These are phyloP conservation scores for Aspergillus asperescens DNA, from an alignment of 495 filamentous ascomycete species.

Conservation along the genomic window DNA sequence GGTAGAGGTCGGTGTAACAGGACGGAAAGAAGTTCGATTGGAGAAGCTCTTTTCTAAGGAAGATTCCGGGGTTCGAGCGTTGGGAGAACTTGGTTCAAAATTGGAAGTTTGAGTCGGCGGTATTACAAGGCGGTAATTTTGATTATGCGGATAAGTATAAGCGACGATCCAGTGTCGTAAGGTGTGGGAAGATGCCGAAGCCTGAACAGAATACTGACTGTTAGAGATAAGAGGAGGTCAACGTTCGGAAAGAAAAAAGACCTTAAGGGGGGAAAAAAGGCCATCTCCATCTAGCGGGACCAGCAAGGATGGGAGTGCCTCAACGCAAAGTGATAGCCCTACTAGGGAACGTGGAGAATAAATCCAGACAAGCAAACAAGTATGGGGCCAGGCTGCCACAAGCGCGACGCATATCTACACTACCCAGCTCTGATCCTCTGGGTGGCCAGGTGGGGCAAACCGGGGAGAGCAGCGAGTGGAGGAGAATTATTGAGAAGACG, in stretches of 20 bases:
- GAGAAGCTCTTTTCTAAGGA: not conserved
- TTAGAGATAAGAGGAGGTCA: not conserved
- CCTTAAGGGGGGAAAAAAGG: not conserved
- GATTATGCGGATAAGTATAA: not conserved
- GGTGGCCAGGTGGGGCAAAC: not conserved
- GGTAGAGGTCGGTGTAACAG: not conserved
- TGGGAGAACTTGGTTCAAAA: not conserved
- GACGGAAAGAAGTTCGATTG: not conserved
- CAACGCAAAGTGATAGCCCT: not conserved
- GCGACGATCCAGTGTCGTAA: not conserved
- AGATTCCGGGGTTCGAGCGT: not conserved
- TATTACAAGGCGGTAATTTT: not conserved
- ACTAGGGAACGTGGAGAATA: not conserved
- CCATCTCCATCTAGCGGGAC: not conserved
- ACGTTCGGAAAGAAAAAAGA: not conserved
- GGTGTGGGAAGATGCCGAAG: not conserved
- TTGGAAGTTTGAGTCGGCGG: not conserved
- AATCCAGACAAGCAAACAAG: constrained; percentile 5
- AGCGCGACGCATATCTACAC: not conserved
- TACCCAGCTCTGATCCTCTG: not conserved
- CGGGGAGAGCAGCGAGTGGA: not conserved
- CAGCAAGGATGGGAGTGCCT: not conserved
- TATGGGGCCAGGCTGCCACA: not conserved
- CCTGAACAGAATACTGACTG: not conserved
- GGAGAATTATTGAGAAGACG: not conserved